Conservation (phyloP, 495 filamentous ascomycete genomes). For the Immersiella caudata region DNA sequence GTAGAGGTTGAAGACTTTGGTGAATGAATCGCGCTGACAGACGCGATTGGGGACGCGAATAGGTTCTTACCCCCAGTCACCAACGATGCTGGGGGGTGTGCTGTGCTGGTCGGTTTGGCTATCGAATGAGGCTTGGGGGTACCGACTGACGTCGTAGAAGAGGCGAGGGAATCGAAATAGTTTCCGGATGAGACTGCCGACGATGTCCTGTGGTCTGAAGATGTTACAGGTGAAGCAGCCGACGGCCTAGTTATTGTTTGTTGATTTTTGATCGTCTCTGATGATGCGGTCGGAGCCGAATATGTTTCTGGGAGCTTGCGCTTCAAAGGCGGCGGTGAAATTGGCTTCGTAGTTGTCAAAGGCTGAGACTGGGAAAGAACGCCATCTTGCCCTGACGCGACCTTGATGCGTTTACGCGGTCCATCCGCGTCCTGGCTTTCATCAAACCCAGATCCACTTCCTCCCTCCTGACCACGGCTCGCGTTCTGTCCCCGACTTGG, state of each 20-base stretch:
- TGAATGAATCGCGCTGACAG: neutral
- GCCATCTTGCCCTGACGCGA: conserved; percentile 23
- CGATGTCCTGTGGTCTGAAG: conserved; percentile 5
- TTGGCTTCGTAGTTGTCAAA: conserved; percentile 28
- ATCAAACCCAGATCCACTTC: neutral
- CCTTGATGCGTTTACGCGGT: conserved; percentile 38
- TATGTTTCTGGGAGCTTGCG: conserved; percentile 25
- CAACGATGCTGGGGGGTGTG: too few relatives aligned
- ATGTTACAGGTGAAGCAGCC: neutral
- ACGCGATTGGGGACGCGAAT: neutral
- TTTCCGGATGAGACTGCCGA: neutral
- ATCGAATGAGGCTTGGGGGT: too few relatives aligned
- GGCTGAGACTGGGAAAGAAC: neutral
- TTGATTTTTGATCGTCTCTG: neutral
- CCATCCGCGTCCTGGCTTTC: conserved; percentile 23
- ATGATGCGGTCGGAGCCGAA: neutral
- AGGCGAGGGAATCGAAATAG: neutral
- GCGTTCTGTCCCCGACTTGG: too few relatives aligned
- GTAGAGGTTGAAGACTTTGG: conserved; percentile 2
- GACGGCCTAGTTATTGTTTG: neutral
- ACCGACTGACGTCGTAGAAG: too few relatives aligned
- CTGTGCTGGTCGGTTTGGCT: too few relatives aligned
- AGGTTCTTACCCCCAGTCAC: neutral
- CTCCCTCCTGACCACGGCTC: neutral
- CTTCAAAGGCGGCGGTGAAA: conserved; percentile 42